phyloP scores from a whole-genome alignment of 1,284 basidiomycete species.

The Trichosporon sp. region DNA sequence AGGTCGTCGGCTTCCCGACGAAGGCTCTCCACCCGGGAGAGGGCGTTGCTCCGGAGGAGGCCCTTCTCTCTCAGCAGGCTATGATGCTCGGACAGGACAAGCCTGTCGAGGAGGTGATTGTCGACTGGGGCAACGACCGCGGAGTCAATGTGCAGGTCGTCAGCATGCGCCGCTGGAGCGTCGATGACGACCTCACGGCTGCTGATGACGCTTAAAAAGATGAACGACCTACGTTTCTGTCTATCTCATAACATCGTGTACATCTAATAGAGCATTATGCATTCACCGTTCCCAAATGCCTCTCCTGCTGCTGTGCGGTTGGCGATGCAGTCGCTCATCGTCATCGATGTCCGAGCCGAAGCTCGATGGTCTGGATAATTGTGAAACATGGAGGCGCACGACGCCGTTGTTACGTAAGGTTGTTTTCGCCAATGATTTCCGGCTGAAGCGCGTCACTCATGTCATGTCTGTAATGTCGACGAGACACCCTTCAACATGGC shows the following conservation, averaged over 20 bases:
- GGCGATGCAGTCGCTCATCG: no score
- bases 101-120: slow-evolving; percentile 60
- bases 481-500: slow-evolving; percentile 8
- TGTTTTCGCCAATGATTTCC: neutral
- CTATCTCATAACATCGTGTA: slow-evolving; percentile 3
- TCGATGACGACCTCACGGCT: slow-evolving; percentile 25
- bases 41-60: slow-evolving; percentile 51
- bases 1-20: slow-evolving; percentile 80
- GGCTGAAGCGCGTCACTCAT: neutral
- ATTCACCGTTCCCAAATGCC: neutral
- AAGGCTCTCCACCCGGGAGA: slow-evolving; percentile 51
- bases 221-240: neutral
- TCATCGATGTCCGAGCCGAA: no score
- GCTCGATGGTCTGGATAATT: no score
- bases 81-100: slow-evolving; percentile 60
- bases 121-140: slow-evolving; percentile 61
- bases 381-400: no score
- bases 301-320: neutral
- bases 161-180: slow-evolving; percentile 43
- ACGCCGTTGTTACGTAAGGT: slow-evolving; percentile 2
- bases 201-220: neutral
- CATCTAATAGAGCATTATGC: slow-evolving; percentile 2
- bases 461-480: neutral
- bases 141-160: slow-evolving; percentile 43
- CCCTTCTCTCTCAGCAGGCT: slow-evolving; percentile 72